These are phyloP conservation scores for Heliocybe sulcata DNA, from an alignment of 1,284 basidiomycete species.

Conservation along the genomic window DNA sequence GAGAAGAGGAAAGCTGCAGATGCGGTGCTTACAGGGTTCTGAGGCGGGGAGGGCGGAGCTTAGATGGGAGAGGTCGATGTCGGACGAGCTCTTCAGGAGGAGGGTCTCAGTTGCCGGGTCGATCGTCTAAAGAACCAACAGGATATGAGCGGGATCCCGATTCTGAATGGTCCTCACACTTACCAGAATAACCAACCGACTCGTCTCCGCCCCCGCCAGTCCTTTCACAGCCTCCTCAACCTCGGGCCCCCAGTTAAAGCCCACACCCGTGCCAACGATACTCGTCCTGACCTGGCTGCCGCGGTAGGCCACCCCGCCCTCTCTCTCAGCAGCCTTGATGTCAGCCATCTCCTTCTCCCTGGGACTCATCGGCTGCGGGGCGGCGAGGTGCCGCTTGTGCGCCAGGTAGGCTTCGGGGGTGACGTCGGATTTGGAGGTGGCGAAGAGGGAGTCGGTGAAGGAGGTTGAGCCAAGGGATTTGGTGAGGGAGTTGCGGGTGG, in stretches of 20 bases:
- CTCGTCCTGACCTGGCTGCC: conserved; percentile 48
- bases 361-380: conserved; percentile 75
- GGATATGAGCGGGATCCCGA: too few relatives aligned
- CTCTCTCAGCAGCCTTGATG: conserved; percentile 65
- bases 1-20: not conserved
- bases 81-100: conserved; percentile 29
- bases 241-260: conserved; percentile 57
- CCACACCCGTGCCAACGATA: conserved; percentile 50
- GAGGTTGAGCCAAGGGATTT: conserved; percentile 71
- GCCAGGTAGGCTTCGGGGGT: conserved; percentile 64
- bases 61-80: conserved; percentile 36
- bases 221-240: conserved; percentile 56
- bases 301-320: conserved; percentile 39
- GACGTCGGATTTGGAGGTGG: conserved; percentile 67
- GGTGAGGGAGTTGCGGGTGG: conserved; percentile 66
- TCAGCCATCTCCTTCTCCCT: conserved; percentile 77
- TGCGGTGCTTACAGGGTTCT: conserved; percentile 36
- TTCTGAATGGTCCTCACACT: conserved; percentile 17
- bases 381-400: conserved; percentile 65
- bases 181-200: conserved; percentile 60
- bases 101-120: conserved; percentile 54
- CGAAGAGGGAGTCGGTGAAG: conserved; percentile 78
- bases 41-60: conserved; percentile 40
- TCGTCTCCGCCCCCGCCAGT: conserved; percentile 41
- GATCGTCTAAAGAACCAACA: conserved; percentile 40